Conservation (phyloP, 2,329 filamentous ascomycete species). For the Nemania sp. region DNA sequence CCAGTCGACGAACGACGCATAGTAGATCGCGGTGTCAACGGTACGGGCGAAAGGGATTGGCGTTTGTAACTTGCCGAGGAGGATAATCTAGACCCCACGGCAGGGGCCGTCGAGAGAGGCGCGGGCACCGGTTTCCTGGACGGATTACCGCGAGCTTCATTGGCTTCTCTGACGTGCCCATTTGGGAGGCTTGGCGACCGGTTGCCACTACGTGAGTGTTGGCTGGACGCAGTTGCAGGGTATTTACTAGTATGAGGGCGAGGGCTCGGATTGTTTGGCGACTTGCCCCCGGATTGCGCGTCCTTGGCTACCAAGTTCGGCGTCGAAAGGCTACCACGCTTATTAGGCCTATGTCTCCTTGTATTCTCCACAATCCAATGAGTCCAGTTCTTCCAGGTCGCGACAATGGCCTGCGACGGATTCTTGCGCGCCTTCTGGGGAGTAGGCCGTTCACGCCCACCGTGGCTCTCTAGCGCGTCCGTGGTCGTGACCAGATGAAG, state of each 20-base stretch:
- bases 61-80: slow-evolving; percentile 69
- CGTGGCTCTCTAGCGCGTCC: slow-evolving; percentile 59
- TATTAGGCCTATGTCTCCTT: slow-evolving; percentile 62
- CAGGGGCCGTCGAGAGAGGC: slow-evolving; percentile 48
- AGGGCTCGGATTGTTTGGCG: slow-evolving; percentile 65
- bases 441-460: slow-evolving; percentile 44
- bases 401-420: slow-evolving; percentile 69
- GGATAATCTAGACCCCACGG: slow-evolving; percentile 52
- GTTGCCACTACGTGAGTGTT: slow-evolving; percentile 57
- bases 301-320: slow-evolving; percentile 68
- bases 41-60: slow-evolving; percentile 86
- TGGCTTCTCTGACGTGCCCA: slow-evolving; percentile 57
- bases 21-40: slow-evolving; percentile 87
- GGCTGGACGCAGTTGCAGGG: slow-evolving; percentile 55
- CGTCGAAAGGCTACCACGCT: slow-evolving; percentile 67
- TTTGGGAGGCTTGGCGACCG: slow-evolving; percentile 66
- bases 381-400: slow-evolving; percentile 73
- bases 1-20: slow-evolving; percentile 86
- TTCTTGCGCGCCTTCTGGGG: slow-evolving; percentile 66
- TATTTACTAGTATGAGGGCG: slow-evolving; percentile 72
- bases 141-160: slow-evolving; percentile 41
- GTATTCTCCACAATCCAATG: slow-evolving; percentile 73
- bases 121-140: slow-evolving; percentile 48
- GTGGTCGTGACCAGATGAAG: slow-evolving; percentile 83
- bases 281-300: slow-evolving; percentile 55